Evolutionary conservation across 148 eudicot species (phyloP), one percentile per base, ranked within the genome.

Genomic region (Spergularia bocconei): DNA sequence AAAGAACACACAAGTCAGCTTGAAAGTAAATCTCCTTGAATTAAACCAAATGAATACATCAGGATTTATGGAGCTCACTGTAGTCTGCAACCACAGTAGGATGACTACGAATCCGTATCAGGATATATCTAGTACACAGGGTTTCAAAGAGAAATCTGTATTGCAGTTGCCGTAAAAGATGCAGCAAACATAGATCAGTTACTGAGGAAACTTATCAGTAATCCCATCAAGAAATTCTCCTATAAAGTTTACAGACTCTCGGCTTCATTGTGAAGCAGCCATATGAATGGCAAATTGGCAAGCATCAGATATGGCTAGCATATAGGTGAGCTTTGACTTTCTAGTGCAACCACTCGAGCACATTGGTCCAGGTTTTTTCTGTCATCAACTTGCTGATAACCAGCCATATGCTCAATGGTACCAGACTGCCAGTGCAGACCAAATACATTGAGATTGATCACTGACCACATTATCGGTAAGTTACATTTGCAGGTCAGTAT

Each of bases 31-130:
- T 11, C 69, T 44, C 14, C 16, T 41, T 66, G 41, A 11, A n/a
- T 66, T n/a, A 36, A 63, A 29, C 17, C 67, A 63, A 63, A 63
- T 63, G 67, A 63, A 29, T 44, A 33, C 67, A 63, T 66, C 70
- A 41, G 52, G 53, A 66, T 64, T 64, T 15, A 11, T 2, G 10
- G 36, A n/a, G 53, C 53, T 41, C 44, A 9, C 15, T 59, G 53
- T 47, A 50, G 71, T 50, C 5, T 4, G 48, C 10, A 44, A 44
- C 48, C 48, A 6, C 0, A 44, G 36, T 29, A 44, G 48, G 48
- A 6, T 44, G 48, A 44, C 50, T 23, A 23, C 44, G 1, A 69
- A 69, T 53, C 19, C 23, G 29, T 39, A 65, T n/a, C 51, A 39
- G 52, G 23, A 51, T 50, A 52, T 50, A 20, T 48, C 48, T 44